Evolutionary conservation across 1,139 yeast genomes (phyloP).

Genomic region (Pichia kudriavzevii): DNA sequence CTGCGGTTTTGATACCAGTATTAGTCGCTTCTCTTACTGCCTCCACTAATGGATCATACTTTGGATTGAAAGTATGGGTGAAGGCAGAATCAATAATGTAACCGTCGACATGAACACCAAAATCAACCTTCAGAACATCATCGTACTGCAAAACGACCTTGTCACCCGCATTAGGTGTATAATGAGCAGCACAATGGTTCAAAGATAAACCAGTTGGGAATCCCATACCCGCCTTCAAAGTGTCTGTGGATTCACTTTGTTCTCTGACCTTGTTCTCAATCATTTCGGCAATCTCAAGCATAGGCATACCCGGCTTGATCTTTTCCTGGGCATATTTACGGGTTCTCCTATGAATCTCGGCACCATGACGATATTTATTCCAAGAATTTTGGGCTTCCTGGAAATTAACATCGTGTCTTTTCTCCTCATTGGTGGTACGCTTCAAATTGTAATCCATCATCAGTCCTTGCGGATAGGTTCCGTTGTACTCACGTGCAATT

Average conservation of each 20-base stretch:
- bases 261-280: conserved; percentile 81
- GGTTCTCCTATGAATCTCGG: conserved; percentile 90
- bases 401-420: conserved; percentile 61
- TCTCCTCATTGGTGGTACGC: conserved; percentile 82
- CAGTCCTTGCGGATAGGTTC: conserved; percentile 81
- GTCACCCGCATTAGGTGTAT: conserved; percentile 95
- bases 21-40: conserved; percentile 93
- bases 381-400: conserved; percentile 50
- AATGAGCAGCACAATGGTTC: conserved; percentile 95
- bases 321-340: conserved; percentile 69
- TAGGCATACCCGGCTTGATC: conserved; percentile 86
- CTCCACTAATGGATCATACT: conserved; percentile 67
- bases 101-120: conserved; percentile 98
- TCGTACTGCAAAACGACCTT: conserved; percentile 69
- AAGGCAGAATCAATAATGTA: conserved; percentile 91
- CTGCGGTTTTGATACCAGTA: conserved; percentile 88
- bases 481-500: conserved; percentile 60
- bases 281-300: conserved; percentile 82
- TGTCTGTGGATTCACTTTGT: conserved; percentile 51
- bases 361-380: conserved; percentile 91
- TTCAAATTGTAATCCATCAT: conserved; percentile 70
- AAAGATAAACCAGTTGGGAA: conserved; percentile 95
- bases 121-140: conserved; percentile 94
- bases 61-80: conserved; percentile 81
- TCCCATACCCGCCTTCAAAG: conserved; percentile 81